phyloP scores from a whole-genome alignment of 1,284 basidiomycete genomes.

The Fistulinella staudtii region DNA sequence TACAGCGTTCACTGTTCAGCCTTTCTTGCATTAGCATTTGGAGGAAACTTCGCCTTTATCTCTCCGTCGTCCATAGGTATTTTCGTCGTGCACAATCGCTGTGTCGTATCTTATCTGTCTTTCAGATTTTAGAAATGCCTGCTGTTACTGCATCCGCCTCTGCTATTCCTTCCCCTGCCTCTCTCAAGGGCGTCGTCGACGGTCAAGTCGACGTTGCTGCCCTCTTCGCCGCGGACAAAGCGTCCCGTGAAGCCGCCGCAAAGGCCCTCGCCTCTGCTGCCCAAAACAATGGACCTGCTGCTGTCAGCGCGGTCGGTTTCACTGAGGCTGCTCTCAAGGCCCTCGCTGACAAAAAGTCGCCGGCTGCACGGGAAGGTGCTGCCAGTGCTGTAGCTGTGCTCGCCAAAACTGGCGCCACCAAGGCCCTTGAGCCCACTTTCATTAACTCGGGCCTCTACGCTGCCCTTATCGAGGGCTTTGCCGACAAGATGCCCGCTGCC shows the following conservation, averaged over 20 bases:
- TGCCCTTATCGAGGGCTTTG: constrained; percentile 86
- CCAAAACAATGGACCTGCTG: constrained; percentile 84
- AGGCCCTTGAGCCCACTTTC: constrained; percentile 88
- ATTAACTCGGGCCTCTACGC: constrained; percentile 82
- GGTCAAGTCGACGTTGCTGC: constrained; percentile 60
- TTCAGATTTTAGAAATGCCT: constrained; percentile 63
- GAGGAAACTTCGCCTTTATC: constrained; percentile 33
- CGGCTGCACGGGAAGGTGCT: constrained; percentile 82
- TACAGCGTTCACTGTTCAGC: constrained; percentile 55
- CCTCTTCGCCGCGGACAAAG: constrained; percentile 73
- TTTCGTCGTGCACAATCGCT: constrained; percentile 9
- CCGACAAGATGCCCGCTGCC: constrained; percentile 88
- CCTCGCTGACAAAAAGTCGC: constrained; percentile 88
- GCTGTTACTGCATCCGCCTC: constrained; percentile 55
- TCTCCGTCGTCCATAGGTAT: constrained; percentile 37
- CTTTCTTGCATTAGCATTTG: constrained; percentile 40
- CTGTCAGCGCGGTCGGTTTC: constrained; percentile 76
- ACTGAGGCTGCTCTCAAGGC: constrained; percentile 80
- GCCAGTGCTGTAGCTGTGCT: constrained; percentile 69
- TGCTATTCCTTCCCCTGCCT: constrained; percentile 51
- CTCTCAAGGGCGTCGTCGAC: constrained; percentile 62
- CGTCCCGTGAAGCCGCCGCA: constrained; percentile 66
- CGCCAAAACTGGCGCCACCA: constrained; percentile 75
- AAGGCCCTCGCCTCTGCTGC: constrained; percentile 67
- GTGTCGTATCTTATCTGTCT: constrained; percentile 7